These are phyloP conservation scores for Cadophora luteo-olivacea DNA, from an alignment of 2,329 filamentous ascomycete genomes.

Conservation along the genomic window DNA sequence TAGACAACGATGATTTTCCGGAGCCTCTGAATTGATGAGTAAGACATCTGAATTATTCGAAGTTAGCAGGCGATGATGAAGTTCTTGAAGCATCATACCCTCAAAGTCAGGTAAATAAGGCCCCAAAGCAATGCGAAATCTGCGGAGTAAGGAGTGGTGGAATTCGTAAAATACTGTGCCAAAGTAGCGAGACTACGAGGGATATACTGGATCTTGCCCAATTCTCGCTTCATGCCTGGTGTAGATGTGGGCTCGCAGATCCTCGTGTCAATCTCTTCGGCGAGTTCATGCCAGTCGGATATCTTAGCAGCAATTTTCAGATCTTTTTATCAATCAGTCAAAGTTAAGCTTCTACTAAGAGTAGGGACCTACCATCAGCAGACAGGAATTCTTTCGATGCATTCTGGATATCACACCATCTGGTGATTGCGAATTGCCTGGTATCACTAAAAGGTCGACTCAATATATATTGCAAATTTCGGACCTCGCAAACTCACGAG, in stretches of 20 bases:
- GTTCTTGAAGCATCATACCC: not conserved
- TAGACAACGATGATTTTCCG: not conserved
- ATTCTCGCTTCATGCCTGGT: not conserved
- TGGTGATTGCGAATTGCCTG: not conserved
- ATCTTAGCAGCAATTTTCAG: not conserved
- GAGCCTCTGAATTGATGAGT: constrained; percentile 6
- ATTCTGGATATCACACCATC: not conserved
- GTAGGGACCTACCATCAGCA: not conserved
- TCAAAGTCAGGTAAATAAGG: constrained; percentile 17
- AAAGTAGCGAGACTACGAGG: not conserved
- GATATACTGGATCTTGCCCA: not conserved
- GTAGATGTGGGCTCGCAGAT: not conserved
- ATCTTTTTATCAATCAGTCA: too few relatives aligned
- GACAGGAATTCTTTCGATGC: not conserved
- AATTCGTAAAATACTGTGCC: not conserved
- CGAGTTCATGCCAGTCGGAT: not conserved
- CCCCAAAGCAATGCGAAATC: not conserved
- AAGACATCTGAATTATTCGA: constrained; percentile 26
- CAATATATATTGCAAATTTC: too few relatives aligned
- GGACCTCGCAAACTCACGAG: not conserved
- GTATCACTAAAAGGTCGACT: not conserved
- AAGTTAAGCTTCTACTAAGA: too few relatives aligned
- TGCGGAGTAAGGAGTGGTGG: not conserved
- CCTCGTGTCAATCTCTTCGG: not conserved
- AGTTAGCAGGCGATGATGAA: too few relatives aligned